phyloP scores from a whole-genome alignment of 2,329 filamentous ascomycete genomes.

The Thielaviopsis populi region DNA sequence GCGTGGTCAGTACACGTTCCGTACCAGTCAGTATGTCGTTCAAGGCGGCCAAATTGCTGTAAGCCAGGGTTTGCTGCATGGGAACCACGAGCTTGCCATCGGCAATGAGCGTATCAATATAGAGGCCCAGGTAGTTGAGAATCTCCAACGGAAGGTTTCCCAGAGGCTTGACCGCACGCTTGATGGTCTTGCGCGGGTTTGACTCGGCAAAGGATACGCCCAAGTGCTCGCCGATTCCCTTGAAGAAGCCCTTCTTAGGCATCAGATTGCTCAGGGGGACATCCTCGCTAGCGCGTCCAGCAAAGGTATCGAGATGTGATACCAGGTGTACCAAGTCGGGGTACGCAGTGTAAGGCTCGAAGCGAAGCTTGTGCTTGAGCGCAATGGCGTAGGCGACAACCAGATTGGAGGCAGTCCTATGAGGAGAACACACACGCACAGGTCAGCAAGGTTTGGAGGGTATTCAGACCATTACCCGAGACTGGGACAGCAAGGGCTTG shows the following conservation, averaged over 20 bases:
- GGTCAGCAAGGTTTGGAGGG: background rate
- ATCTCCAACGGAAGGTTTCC: constrained; percentile 78
- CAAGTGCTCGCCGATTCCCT: constrained; percentile 54
- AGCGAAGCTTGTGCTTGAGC: constrained; percentile 69
- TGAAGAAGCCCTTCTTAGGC: constrained; percentile 39
- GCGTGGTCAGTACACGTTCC: constrained; percentile 68
- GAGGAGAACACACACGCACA: background rate
- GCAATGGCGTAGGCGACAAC: constrained; percentile 63
- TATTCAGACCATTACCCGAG: no score
- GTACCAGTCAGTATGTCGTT: constrained; percentile 59
- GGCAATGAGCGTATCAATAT: constrained; percentile 45
- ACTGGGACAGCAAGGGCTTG: no score
- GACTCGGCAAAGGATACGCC: constrained; percentile 62
- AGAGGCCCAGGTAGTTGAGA: constrained; percentile 53
- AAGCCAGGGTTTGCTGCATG: constrained; percentile 44
- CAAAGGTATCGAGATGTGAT: constrained; percentile 60
- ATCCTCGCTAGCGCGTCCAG: constrained; percentile 36
- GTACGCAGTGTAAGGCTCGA: constrained; percentile 68
- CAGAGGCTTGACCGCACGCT: constrained; percentile 54
- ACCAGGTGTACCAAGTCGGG: constrained; percentile 56
- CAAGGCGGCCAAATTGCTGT: constrained; percentile 46
- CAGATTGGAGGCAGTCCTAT: constrained; percentile 52
- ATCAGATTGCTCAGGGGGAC: constrained; percentile 24
- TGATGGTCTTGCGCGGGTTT: constrained; percentile 65
- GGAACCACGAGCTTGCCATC: constrained; percentile 40